phyloP scores from a whole-genome alignment of 2,329 filamentous ascomycete species.

The Fusarium abutilonis region DNA sequence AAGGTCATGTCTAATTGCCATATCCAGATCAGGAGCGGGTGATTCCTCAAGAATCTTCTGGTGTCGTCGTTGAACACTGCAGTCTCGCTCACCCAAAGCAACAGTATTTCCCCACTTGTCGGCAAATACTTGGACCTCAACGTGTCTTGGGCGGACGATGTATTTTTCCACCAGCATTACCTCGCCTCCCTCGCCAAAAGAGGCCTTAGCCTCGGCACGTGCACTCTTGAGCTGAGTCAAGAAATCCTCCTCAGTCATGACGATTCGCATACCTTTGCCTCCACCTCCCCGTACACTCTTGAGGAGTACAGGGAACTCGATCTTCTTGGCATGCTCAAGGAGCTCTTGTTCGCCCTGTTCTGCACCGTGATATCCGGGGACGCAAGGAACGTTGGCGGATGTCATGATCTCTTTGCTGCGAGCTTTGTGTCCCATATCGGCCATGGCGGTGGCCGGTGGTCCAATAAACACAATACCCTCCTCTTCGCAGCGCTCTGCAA shows the following conservation, averaged over 20 bases:
- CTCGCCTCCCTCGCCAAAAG: constrained; percentile 82
- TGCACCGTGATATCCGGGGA: constrained; percentile 91
- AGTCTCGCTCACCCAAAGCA: constrained; percentile 88
- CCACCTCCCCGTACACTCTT: constrained; percentile 86
- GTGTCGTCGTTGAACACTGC: constrained; percentile 85
- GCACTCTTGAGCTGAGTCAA: constrained; percentile 75
- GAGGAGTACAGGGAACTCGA: constrained; percentile 75
- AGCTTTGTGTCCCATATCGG: constrained; percentile 94
- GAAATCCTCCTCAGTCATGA: constrained; percentile 74
- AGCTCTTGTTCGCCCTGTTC: constrained; percentile 76
- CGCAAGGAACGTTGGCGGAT: constrained; percentile 91
- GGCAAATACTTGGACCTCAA: constrained; percentile 91
- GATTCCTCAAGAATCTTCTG: constrained; percentile 94
- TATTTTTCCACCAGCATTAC: constrained; percentile 88
- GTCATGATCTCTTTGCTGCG: constrained; percentile 97
- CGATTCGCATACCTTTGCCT: constrained; percentile 86
- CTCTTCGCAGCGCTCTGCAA: constrained; percentile 87
- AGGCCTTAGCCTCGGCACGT: constrained; percentile 76
- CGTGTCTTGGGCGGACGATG: constrained; percentile 80
- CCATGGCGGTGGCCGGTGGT: constrained; percentile 81
- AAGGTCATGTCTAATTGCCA: constrained; percentile 66
- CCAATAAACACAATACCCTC: constrained; percentile 95
- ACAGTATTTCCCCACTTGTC: constrained; percentile 82
- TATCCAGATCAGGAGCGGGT: constrained; percentile 75
- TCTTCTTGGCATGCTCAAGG: constrained; percentile 74